phyloP scores from a whole-genome alignment of 768 basidiomycete genomes.

The Infundibulicybe gibba region DNA sequence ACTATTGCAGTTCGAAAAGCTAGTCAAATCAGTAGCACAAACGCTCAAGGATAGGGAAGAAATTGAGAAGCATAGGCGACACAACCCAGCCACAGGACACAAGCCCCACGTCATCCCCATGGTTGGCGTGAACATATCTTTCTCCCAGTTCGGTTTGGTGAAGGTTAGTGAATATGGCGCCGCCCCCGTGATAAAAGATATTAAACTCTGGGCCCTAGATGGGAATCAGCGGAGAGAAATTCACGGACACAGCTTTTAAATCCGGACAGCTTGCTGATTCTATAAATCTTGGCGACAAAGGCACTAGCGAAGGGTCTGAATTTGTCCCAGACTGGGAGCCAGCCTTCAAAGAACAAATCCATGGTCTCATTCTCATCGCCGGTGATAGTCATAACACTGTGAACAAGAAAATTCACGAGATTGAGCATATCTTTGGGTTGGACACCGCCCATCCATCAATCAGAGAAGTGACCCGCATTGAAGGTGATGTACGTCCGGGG shows the following conservation, averaged over 20 bases:
- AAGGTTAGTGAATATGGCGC: slow-evolving; percentile 21
- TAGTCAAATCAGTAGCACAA: slow-evolving; percentile 43
- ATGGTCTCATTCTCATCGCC: slow-evolving; percentile 48
- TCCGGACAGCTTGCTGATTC: slow-evolving; percentile 39
- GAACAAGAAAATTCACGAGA: slow-evolving; percentile 26
- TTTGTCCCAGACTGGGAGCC: slow-evolving; percentile 44
- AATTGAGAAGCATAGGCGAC: slow-evolving; percentile 36
- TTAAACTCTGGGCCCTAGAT: slow-evolving; percentile 21
- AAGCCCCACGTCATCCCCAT: slow-evolving; percentile 30
- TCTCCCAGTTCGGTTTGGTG: slow-evolving; percentile 45
- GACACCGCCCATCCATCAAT: slow-evolving; percentile 25
- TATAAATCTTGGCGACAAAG: slow-evolving; percentile 32
- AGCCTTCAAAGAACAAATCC: slow-evolving; percentile 39
- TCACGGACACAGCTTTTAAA: slow-evolving; percentile 33
- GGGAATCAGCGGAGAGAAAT: slow-evolving; percentile 33
- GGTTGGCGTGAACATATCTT: slow-evolving; percentile 48
- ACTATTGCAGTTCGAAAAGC: slow-evolving; percentile 34
- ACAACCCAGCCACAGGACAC: slow-evolving; percentile 11
- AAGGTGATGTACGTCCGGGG: slow-evolving; percentile 42
- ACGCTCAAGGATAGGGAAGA: slow-evolving; percentile 35
- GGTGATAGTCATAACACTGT: slow-evolving; percentile 37
- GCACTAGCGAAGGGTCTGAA: slow-evolving; percentile 13
- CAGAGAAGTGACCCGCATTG: slow-evolving; percentile 29
- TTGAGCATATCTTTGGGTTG: slow-evolving; percentile 33
- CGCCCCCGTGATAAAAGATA: neutral